Evolutionary conservation across 106 monocot species (phyloP).

Genomic region (Dioscorea dumetorum): DNA sequence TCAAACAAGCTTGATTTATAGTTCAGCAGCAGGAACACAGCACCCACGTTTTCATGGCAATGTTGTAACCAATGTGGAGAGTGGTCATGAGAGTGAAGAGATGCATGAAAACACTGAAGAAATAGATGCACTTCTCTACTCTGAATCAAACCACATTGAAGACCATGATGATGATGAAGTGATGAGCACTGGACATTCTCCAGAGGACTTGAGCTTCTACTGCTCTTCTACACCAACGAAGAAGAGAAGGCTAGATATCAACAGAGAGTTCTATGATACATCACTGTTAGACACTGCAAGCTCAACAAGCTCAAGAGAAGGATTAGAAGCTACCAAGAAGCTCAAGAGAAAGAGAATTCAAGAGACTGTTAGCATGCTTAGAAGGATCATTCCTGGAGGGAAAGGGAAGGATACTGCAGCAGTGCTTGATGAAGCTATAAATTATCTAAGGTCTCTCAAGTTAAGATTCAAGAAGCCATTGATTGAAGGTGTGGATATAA

Average conservation of each 20-base stretch:
- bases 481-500: no score
- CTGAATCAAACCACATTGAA: constrained; percentile 27
- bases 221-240: constrained; percentile 9
- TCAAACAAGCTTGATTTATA: no score
- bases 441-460: constrained; percentile 58
- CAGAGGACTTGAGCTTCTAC: constrained; percentile 6
- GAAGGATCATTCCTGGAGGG: constrained; percentile 55
- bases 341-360: constrained; percentile 45
- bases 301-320: constrained; percentile 18
- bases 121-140: constrained; percentile 75
- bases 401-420: constrained; percentile 46
- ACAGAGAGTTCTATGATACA: constrained; percentile 16
- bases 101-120: constrained; percentile 77
- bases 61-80: no score
- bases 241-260: constrained; percentile 34
- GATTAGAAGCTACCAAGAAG: constrained; percentile 9
- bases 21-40: no score
- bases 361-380: constrained; percentile 37
- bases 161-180: constrained; percentile 35
- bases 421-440: constrained; percentile 69
- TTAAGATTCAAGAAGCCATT: constrained; percentile 34
- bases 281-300: constrained; percentile 65
- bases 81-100: constrained; percentile 3
- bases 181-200: constrained; percentile 45
- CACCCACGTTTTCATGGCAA: no score